Evolutionary conservation across 2,329 filamentous ascomycete genomes (phyloP).

Genomic region (Diplodia corticola): DNA sequence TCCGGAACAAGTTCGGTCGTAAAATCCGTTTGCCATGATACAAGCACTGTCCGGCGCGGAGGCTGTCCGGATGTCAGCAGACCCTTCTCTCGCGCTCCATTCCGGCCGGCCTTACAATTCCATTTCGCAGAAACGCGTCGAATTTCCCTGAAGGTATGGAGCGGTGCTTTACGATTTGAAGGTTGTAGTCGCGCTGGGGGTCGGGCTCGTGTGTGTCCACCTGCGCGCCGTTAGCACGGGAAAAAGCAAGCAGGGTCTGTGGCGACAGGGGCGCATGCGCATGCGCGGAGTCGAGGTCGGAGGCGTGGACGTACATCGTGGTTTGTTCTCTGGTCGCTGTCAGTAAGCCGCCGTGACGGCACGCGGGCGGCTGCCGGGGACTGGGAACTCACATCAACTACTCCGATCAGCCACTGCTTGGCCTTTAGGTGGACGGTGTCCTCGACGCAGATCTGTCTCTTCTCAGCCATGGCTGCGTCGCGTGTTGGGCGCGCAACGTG

Average conservation of each 20-base stretch:
- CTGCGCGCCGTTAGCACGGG: conserved; percentile 29
- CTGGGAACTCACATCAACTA: conserved; percentile 42
- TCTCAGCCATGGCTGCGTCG: conserved; percentile 10
- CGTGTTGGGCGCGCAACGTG: not conserved
- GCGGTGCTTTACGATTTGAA: conserved; percentile 39
- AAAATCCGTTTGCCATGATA: conserved; percentile 49
- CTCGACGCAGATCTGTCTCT: conserved; percentile 38
- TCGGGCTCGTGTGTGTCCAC: conserved; percentile 49
- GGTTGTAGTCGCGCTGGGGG: conserved; percentile 42
- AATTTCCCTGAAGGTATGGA: conserved; percentile 38
- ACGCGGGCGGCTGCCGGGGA: not conserved
- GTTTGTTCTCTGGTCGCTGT: conserved; percentile 34
- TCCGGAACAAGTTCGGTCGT: conserved; percentile 44
- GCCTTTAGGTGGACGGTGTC: conserved; percentile 45
- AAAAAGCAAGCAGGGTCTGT: not conserved
- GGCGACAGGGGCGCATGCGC: not conserved
- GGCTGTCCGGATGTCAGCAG: conserved; percentile 34
- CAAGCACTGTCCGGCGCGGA: conserved; percentile 53
- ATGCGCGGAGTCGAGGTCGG: not conserved
- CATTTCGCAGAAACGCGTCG: conserved; percentile 43
- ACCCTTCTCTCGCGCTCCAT: not conserved
- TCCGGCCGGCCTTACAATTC: conserved; percentile 31
- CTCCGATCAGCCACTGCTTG: conserved; percentile 44
- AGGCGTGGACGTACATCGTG: conserved; percentile 30
- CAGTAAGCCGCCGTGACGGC: conserved; percentile 6